phyloP scores from a whole-genome alignment of 805 yeast genomes.

The Saturnispora mendoncae region DNA sequence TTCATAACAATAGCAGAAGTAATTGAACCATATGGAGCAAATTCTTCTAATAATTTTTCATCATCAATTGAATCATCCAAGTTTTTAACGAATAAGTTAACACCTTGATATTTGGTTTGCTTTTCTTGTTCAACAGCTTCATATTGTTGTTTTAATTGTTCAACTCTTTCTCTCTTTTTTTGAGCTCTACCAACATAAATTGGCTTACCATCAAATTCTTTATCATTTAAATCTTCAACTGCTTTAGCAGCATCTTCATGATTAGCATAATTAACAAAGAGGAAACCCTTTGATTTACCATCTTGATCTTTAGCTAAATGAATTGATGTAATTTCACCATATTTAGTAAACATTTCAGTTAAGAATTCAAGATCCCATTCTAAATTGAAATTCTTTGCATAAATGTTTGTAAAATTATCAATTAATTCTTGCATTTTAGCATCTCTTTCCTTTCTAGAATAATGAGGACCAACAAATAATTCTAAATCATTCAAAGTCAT shows the following conservation, averaged over 20 bases:
- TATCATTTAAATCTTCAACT: constrained; percentile 84
- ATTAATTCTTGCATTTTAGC: constrained; percentile 83
- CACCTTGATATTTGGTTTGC: constrained; percentile 92
- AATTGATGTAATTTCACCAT: constrained; percentile 78
- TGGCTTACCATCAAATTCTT: constrained; percentile 75
- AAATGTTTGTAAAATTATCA: constrained; percentile 92
- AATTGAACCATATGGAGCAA: constrained; percentile 87
- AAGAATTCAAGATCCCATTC: constrained; percentile 67
- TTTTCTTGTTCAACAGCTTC: constrained; percentile 89
- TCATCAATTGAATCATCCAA: constrained; percentile 89
- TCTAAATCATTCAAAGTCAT: constrained; percentile 94
- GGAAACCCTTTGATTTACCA: constrained; percentile 91
- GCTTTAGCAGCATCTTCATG: constrained; percentile 89
- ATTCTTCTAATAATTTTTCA: constrained; percentile 85
- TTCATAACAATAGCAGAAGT: constrained; percentile 95
- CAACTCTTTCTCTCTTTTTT: constrained; percentile 95
- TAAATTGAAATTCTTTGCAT: constrained; percentile 78
- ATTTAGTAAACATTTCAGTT: constrained; percentile 57
- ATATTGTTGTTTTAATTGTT: constrained; percentile 90
- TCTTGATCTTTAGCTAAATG: constrained; percentile 71
- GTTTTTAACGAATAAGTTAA: constrained; percentile 93
- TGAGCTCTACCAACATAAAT: constrained; percentile 98
- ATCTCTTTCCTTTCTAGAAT: constrained; percentile 88
- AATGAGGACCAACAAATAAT: constrained; percentile 92
- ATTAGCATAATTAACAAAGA: constrained; percentile 82